phyloP scores from a whole-genome alignment of 495 filamentous ascomycete genomes.

The Trichoderma erinaceum region DNA sequence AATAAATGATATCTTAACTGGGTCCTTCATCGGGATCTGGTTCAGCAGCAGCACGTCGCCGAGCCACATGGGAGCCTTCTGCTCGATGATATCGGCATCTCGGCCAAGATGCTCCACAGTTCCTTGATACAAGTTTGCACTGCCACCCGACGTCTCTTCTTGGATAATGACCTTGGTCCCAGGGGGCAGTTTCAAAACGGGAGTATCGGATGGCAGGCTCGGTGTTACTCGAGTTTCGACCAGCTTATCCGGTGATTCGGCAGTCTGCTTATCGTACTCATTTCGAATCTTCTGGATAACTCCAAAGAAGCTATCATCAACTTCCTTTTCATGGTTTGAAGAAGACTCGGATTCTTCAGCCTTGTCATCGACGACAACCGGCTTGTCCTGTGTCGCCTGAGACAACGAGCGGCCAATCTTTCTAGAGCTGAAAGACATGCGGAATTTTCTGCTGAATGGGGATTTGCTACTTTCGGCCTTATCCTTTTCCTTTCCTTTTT shows the following conservation, averaged over 20 bases:
- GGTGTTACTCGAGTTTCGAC: constrained; percentile 66
- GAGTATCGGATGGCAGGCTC: constrained; percentile 76
- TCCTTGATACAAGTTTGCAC: constrained; percentile 85
- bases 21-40: constrained; percentile 78
- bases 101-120: constrained; percentile 69
- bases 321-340: constrained; percentile 76
- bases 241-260: constrained; percentile 46
- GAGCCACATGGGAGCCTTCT: constrained; percentile 81
- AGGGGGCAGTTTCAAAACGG: constrained; percentile 69
- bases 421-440: constrained; percentile 73
- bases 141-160: constrained; percentile 87
- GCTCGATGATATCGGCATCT: constrained; percentile 79
- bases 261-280: constrained; percentile 64
- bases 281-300: constrained; percentile 70
- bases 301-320: constrained; percentile 77
- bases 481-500: constrained; percentile 58
- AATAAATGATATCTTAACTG: constrained; percentile 86
- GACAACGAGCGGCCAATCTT: constrained; percentile 73
- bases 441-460: constrained; percentile 79
- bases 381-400: constrained; percentile 61
- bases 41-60: constrained; percentile 87
- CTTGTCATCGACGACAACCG: constrained; percentile 64
- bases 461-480: constrained; percentile 60
- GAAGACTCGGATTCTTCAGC: constrained; percentile 54
- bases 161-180: constrained; percentile 87